phyloP scores from a whole-genome alignment of 352 stramenopile species.

The Phytophthora vignae region DNA sequence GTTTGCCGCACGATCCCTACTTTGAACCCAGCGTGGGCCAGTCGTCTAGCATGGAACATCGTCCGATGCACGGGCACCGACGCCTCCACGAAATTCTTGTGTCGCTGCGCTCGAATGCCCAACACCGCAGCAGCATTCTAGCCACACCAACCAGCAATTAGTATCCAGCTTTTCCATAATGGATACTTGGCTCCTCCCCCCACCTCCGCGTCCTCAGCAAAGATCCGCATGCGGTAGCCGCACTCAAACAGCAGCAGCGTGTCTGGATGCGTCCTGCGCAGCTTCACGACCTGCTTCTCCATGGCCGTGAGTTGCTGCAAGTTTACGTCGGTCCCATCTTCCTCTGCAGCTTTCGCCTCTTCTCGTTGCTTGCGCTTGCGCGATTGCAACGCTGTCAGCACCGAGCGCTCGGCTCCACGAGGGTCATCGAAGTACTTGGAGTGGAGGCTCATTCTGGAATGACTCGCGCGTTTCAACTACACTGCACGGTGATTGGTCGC shows the following conservation, averaged over 20 bases:
- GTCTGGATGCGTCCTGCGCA: slow-evolving; percentile 53
- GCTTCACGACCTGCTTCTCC: slow-evolving; percentile 74
- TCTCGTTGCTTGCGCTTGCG: slow-evolving; percentile 32
- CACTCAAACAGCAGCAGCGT: slow-evolving; percentile 80
- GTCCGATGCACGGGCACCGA: slow-evolving; percentile 59
- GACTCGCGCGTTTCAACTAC: neutral
- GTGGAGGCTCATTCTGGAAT: no score
- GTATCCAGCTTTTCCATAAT: neutral
- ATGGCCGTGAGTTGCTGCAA: slow-evolving; percentile 60
- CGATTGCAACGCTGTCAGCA: slow-evolving; percentile 10
- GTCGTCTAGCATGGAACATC: slow-evolving; percentile 44
- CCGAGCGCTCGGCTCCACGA: neutral
- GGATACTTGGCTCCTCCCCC: neutral
- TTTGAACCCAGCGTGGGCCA: slow-evolving; percentile 58
- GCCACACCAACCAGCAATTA: neutral
- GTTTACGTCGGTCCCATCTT: neutral
- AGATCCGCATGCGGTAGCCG: slow-evolving; percentile 85
- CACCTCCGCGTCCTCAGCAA: slow-evolving; percentile 73
- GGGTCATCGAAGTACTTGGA: no score
- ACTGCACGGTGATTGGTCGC: neutral
- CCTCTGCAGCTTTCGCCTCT: neutral
- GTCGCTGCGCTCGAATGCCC: slow-evolving; percentile 44
- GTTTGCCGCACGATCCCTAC: slow-evolving; percentile 79
- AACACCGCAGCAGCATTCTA: slow-evolving; percentile 48
- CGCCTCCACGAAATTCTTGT: slow-evolving; percentile 53